Evolutionary conservation across 2,329 filamentous ascomycete genomes (phyloP), one percentile per base, ranked within the genome.

Genomic region (Fusarium begoniae): DNA sequence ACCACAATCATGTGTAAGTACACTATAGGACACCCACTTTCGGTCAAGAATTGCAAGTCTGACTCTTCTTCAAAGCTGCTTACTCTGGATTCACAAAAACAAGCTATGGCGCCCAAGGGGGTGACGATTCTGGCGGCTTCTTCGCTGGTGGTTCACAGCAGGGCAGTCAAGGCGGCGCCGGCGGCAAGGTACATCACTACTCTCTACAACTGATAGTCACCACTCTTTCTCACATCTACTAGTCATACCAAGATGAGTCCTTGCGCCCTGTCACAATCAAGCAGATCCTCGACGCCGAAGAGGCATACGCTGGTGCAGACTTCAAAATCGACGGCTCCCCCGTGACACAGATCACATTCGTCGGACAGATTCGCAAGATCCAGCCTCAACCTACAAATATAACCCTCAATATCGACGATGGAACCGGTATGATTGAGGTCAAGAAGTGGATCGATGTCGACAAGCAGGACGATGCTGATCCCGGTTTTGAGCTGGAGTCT

Each of bases 261-360:
- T 89, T 99, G 59, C 93, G 96, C 50, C 95, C 96, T 2, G 93
- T 98, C 53, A 99, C 96, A 17, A 94, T 98, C 84, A 98, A 98
- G 83, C 96, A 99, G 84, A 89, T 98, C 66, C 86, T 95, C 80
- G 94, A 97, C 73, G 94, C 94, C 73, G 88, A 93, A 73, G 92
- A 94, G 83, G 89, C 91, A 44, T 92, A 93, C 81, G 90, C 91
- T 5, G 87, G 87, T 66, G 90, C 91, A 63, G 92, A 94, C 41
- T 96, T 97, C 88, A 91, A 91, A 73, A 93, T 98, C 79, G 96
- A 98, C 84, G 92, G 91, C 74, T 84, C 87, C 53, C 89, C 92
- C 73, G 86, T 95, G 70, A 92, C 91, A 47, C 89, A 96, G 85
- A 81, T 85, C 77, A 96, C 93, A 37, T 92, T 98, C 76, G 90